A percentile compares a stretch with the other conserved stretches of the same genome.
Conservation (phyloP, 139 green algal species). For the Asterochloris erici region DNA sequence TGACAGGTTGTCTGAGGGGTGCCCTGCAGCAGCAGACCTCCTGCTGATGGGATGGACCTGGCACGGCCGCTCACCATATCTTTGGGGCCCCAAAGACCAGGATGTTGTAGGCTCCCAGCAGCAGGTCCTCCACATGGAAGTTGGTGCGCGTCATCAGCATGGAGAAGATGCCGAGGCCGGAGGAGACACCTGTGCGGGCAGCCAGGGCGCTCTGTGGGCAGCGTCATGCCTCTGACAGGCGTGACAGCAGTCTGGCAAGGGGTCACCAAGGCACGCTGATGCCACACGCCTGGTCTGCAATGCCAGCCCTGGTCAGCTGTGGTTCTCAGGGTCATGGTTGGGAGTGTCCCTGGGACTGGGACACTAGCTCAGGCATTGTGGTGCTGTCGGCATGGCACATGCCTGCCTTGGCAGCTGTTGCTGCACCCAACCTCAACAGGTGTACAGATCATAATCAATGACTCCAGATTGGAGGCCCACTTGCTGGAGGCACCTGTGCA, state of each 20-base stretch:
- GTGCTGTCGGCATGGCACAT: neutral
- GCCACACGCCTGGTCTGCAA: too few relatives aligned
- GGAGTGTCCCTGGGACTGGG: neutral
- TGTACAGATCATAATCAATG: too few relatives aligned
- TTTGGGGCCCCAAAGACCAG: conserved; percentile 15
- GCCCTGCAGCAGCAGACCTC: too few relatives aligned
- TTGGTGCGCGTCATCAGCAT: conserved; percentile 14
- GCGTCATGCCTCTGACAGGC: neutral
- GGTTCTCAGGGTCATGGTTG: neutral
- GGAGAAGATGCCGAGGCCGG: conserved; percentile 3
- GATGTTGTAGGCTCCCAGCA: conserved; percentile 15
- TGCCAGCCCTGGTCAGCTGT: too few relatives aligned
- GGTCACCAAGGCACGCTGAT: neutral
- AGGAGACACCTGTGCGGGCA: neutral
- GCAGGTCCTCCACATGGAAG: conserved; percentile 3
- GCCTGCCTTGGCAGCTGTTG: neutral
- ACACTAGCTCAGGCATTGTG: neutral
- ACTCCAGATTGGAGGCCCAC: neutral
- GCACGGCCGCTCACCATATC: neutral
- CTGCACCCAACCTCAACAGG: neutral
- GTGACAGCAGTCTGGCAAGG: neutral
- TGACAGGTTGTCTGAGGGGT: too few relatives aligned
- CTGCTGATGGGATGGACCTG: neutral
- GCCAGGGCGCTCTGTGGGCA: neutral
- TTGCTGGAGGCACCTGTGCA: neutral